Conservation (phyloP, 352 stramenopile species). For the Phytopythium mirpurense region DNA sequence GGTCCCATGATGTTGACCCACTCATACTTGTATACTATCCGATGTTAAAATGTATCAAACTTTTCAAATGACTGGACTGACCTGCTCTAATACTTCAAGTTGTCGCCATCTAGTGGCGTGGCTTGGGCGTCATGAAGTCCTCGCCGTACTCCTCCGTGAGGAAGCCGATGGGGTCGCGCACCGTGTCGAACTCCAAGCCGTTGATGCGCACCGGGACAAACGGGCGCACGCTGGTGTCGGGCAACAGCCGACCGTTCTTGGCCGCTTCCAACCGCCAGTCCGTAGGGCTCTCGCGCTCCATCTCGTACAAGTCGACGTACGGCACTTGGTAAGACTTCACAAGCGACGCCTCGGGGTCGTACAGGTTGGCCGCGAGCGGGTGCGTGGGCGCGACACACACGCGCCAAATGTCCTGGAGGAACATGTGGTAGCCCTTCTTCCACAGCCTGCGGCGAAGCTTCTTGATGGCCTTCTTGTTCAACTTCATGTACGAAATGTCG, state of each 20-base stretch:
- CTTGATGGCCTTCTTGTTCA: slow-evolving; percentile 7
- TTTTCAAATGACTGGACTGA: too few species aligned
- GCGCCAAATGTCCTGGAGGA: slow-evolving; percentile 27
- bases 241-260: slow-evolving; percentile 7
- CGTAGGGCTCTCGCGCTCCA: slow-evolving; percentile 12
- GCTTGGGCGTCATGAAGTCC: slow-evolving; percentile 23
- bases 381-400: too few species aligned
- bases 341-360: slow-evolving; percentile 15
- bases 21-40: too few species aligned
- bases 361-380: slow-evolving; percentile 29
- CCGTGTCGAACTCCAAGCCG: slow-evolving; percentile 27
- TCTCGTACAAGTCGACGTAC: slow-evolving; percentile 36
- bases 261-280: slow-evolving; percentile 10
- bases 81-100: too few species aligned
- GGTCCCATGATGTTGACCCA: too few species aligned
- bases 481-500: slow-evolving; percentile 35
- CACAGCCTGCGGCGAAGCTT: slow-evolving; percentile 14
- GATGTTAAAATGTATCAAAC: too few species aligned
- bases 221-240: slow-evolving; percentile 18
- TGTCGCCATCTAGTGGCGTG: too few species aligned
- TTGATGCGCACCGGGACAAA: slow-evolving; percentile 27
- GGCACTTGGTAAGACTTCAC: slow-evolving; percentile 14
- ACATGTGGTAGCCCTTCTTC: slow-evolving; percentile 48
- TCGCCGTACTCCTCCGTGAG: slow-evolving; percentile 23
- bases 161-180: slow-evolving; percentile 27